These are phyloP conservation scores for Sporobolomyces phaffii DNA, from an alignment of 768 basidiomycete species.

Conservation along the genomic window DNA sequence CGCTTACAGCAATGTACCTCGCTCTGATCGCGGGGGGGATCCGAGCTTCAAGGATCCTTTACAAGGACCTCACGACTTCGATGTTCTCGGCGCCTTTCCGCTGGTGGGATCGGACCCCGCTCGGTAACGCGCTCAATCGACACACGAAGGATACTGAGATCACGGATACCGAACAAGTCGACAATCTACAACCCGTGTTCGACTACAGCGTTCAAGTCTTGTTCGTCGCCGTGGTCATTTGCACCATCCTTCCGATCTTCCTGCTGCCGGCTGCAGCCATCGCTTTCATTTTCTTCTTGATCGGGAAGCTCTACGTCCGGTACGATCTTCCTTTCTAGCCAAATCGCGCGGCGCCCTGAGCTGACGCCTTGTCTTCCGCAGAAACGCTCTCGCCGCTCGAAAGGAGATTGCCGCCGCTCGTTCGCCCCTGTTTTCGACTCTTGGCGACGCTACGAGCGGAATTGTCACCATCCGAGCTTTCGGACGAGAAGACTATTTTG, in stretches of 20 bases:
- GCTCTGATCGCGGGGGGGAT: constrained; percentile 29
- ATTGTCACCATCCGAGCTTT: constrained; percentile 49
- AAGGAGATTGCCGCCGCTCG: constrained; percentile 30
- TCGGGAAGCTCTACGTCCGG: constrained; percentile 47
- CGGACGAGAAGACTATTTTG: constrained; percentile 47
- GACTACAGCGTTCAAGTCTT: constrained; percentile 42
- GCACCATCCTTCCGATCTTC: constrained; percentile 28
- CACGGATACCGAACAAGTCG: constrained; percentile 34
- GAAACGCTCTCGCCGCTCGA: constrained; percentile 39
- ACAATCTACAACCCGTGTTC: constrained; percentile 29
- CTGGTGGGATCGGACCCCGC: constrained; percentile 31
- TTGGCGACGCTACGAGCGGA: constrained; percentile 48
- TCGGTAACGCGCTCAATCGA: constrained; percentile 24
- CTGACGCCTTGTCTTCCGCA: constrained; percentile 42
- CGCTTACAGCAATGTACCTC: constrained; percentile 35
- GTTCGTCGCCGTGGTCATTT: constrained; percentile 30
- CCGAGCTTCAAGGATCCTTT: constrained; percentile 15
- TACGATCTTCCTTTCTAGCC: background rate
- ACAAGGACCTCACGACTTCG: constrained; percentile 9
- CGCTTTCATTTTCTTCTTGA: constrained; percentile 42
- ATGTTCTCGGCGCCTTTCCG: constrained; percentile 31
- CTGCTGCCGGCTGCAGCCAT: constrained; percentile 39
- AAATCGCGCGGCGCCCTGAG: constrained; percentile 40
- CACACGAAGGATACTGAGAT: constrained; percentile 33
- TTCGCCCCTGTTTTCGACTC: constrained; percentile 48